Percentiles rank a stretch among this genome's conserved stretches.
Conservation (phyloP, 1,284 basidiomycete genomes). For the Sporisorium graminicola region DNA sequence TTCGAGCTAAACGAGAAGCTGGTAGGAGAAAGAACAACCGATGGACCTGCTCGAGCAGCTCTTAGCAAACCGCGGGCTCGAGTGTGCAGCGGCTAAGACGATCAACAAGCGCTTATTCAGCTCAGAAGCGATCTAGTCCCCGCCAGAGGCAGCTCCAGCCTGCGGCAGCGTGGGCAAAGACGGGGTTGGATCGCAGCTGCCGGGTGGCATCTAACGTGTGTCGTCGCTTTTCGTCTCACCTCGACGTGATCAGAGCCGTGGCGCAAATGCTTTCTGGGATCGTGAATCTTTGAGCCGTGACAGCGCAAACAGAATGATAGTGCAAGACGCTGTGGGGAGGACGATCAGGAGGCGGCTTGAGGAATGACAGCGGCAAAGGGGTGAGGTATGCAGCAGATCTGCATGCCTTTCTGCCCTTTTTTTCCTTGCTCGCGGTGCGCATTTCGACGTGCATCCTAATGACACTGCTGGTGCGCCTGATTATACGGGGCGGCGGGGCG, state of each 20-base stretch:
- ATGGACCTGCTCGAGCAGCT: not conserved
- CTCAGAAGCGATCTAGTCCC: too few species aligned
- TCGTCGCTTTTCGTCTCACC: not conserved
- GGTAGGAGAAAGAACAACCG: not conserved
- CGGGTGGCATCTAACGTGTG: conserved; percentile 2
- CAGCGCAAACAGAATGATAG: not conserved
- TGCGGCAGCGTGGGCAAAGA: not conserved
- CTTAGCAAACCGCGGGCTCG: not conserved
- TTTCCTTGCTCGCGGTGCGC: conserved; percentile 10
- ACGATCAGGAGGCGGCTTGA: not conserved
- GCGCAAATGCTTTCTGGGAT: not conserved
- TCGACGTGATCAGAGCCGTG: not conserved
- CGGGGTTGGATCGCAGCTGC: conserved; percentile 7
- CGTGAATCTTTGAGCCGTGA: not conserved
- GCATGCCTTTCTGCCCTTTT: conserved; percentile 12
- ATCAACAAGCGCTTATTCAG: not conserved
- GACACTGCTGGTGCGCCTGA: conserved; percentile 5
- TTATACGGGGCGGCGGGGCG: not conserved
- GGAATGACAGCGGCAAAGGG: conserved; percentile 22
- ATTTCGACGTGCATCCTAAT: conserved; percentile 24
- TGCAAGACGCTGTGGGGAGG: not conserved
- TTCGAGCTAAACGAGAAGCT: not conserved
- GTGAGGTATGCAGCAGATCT: not conserved
- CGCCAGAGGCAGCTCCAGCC: not conserved
- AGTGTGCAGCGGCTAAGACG: not conserved